Conservation (phyloP, 2,329 filamentous ascomycete species). For the Beauveria medogensis region DNA sequence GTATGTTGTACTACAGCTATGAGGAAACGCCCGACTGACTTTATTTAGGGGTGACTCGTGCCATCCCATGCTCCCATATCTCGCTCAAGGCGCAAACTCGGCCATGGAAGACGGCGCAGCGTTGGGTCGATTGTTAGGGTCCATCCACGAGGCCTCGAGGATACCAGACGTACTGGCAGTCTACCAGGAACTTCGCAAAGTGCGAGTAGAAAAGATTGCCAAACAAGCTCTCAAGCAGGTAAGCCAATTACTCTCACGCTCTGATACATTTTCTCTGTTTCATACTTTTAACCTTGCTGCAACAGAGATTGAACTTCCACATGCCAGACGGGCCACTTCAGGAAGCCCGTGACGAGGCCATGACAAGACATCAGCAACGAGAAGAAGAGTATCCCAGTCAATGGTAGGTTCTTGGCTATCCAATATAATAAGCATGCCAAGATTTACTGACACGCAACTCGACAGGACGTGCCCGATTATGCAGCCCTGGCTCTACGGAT, state of each 20-base stretch:
- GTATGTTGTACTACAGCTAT: not conserved
- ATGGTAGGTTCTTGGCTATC: not conserved
- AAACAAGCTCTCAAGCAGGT: conserved; percentile 50
- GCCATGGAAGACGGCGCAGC: conserved; percentile 62
- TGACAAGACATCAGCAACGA: not conserved
- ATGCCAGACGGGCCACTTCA: not conserved
- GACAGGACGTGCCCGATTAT: conserved; percentile 56
- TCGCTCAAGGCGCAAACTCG: conserved; percentile 60
- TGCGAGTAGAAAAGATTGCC: conserved; percentile 45
- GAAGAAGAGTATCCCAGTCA: not conserved
- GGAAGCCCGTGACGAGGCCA: not conserved
- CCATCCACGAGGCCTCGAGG: conserved; percentile 37
- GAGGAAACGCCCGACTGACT: not conserved
- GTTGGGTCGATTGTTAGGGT: conserved; percentile 48
- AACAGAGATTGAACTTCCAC: not conserved
- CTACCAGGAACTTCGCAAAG: conserved; percentile 41
- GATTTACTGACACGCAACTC: not conserved
- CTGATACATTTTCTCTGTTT: not conserved
- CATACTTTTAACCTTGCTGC: not conserved
- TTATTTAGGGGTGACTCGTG: conserved; percentile 47
- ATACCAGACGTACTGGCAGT: conserved; percentile 35
- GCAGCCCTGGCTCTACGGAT: conserved; percentile 58
- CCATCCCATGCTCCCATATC: conserved; percentile 56
- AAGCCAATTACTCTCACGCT: not conserved
- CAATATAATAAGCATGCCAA: not conserved